Conservation (phyloP, 352 stramenopile genomes). For the Blastocystis sp. region DNA sequence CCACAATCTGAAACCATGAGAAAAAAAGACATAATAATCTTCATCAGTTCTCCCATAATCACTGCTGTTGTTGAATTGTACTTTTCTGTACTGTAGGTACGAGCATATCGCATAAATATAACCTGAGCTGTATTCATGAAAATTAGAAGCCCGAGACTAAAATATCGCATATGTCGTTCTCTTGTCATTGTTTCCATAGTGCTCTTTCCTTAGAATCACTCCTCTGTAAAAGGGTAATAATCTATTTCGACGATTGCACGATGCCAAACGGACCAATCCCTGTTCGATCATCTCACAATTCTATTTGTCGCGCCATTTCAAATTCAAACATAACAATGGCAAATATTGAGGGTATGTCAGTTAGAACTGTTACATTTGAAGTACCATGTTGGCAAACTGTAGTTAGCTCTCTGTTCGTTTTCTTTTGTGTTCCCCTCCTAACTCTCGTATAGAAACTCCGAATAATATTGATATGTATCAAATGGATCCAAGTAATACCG, state of each 20-base stretch:
- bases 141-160: constrained; percentile 68
- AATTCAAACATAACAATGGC: constrained; percentile 3
- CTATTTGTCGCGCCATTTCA: neutral
- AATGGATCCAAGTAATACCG: constrained; percentile 1
- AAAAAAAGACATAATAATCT: constrained; percentile 72
- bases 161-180: constrained; percentile 62
- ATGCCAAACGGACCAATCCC: neutral
- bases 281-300: neutral
- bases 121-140: constrained; percentile 70
- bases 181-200: neutral
- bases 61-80: constrained; percentile 80
- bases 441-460: constrained; percentile 10
- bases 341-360: neutral
- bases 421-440: too few species aligned
- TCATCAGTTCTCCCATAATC: constrained; percentile 71
- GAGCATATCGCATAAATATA: constrained; percentile 68
- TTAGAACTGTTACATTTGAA: neutral
- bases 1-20: constrained; percentile 32
- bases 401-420: too few species aligned
- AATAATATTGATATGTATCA: constrained; percentile 1
- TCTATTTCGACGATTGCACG: neutral
- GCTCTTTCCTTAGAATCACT: neutral
- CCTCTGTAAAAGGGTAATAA: neutral
- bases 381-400: too few species aligned
- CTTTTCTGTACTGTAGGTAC: constrained; percentile 51